Evolutionary conservation across 495 filamentous ascomycete genomes (phyloP), one percentile per base, ranked within the genome.

Genomic region (Hypoxylon intermedium): DNA sequence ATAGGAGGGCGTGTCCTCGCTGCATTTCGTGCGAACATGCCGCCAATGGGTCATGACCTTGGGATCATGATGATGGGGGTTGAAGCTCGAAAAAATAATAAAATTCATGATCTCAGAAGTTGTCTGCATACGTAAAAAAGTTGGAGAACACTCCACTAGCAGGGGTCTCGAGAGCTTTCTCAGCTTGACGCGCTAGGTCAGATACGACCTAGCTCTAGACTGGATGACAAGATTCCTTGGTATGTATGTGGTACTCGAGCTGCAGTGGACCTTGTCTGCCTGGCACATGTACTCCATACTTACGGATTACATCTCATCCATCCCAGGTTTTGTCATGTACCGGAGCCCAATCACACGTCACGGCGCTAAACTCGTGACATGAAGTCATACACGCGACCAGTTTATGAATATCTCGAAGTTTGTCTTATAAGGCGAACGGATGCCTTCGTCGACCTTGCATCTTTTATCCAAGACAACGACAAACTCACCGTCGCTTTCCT

Each of bases 1-100:
- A 48, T 51, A 36, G 43, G 66, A 56, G 66, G 52, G 45, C 37
- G 28, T 47, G 47, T 53, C 45, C 58, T 63, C 31, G 53, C 28
- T 33, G 51, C 47, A 9, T 44, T 64, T 59, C 26, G 58, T 37
- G 52, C 40, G 51, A 71, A 60, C 68, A 71, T 69, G 46, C 38
- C 60, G 59, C 57, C 45, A 56, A 58, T 49, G 23, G 37, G 43
- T 58, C 46, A 51, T 67, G 21, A 43, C 33, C 36, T 36, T 21
- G 15, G 9, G 54, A 43, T 3, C 63, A 62, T 62, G 52, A 49
- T 42, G 3, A 7, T 26, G 3, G 24, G 18, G 21, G 52, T 53
- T 13, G 33, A 11, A 28, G 30, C 36, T 37, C 31, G 33, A 40
- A 11, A 33, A n/a, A 1, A 36, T 9, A 34, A 18, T 7, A 58